These are phyloP conservation scores for Alternaria panax DNA, from an alignment of 2,329 filamentous ascomycete species.

Conservation along the genomic window DNA sequence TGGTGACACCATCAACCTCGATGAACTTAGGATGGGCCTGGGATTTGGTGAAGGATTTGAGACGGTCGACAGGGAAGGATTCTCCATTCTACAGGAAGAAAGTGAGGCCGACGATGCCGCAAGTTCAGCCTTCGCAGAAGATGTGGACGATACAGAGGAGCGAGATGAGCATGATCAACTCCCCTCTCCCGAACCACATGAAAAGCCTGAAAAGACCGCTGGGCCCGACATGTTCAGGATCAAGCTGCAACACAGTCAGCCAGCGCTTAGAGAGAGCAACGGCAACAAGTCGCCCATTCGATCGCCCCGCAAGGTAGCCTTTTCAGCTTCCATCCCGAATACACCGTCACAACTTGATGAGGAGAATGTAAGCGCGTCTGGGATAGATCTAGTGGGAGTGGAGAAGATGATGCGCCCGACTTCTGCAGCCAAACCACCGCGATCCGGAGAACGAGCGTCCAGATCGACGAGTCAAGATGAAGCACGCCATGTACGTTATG, in stretches of 20 bases:
- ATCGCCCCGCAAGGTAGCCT: constrained; percentile 52
- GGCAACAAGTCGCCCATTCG: constrained; percentile 46
- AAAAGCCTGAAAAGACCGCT: constrained; percentile 26
- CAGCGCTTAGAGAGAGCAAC: constrained; percentile 45
- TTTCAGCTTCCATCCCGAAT: constrained; percentile 45
- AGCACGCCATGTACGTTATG: constrained; percentile 49
- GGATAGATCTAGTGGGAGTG: constrained; percentile 34
- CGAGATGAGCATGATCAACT: constrained; percentile 19
- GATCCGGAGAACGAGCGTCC: constrained; percentile 29
- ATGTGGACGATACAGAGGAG: constrained; percentile 31
- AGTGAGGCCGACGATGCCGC: constrained; percentile 31
- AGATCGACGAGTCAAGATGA: constrained; percentile 35
- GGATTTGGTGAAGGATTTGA: constrained; percentile 61
- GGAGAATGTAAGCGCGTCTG: constrained; percentile 45
- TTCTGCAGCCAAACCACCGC: constrained; percentile 25
- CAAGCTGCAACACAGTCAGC: constrained; percentile 41
- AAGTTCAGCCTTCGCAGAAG: constrained; percentile 44
- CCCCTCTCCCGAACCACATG: constrained; percentile 35
- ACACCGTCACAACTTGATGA: constrained; percentile 42
- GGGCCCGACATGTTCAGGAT: constrained; percentile 45
- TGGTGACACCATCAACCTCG: constrained; percentile 70
- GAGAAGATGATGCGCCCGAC: constrained; percentile 25
- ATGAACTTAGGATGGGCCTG: constrained; percentile 67
- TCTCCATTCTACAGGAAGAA: constrained; percentile 37
- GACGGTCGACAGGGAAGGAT: constrained; percentile 38